Evolutionary conservation across 1,284 basidiomycete genomes (phyloP).

Genomic region (Cystobasidium pallidum): DNA sequence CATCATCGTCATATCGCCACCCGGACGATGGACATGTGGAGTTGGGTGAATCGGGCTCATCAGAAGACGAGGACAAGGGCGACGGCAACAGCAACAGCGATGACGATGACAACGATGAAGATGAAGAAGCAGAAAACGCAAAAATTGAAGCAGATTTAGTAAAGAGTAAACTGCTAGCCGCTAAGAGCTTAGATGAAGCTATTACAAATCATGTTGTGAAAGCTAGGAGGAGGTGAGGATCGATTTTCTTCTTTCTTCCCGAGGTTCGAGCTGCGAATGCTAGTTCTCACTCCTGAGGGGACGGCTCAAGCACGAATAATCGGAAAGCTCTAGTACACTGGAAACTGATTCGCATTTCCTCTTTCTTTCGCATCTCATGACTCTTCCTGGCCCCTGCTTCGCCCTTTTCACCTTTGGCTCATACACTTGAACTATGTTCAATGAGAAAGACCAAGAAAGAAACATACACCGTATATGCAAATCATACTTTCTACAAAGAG

Average conservation of each 20-base stretch:
- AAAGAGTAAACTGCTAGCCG: slow-evolving; percentile 2
- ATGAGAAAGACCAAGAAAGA: slow-evolving; percentile 39
- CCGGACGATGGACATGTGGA: background rate
- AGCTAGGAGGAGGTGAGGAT: slow-evolving; percentile 36
- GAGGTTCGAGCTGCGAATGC: too few species aligned
- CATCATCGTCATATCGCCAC: background rate
- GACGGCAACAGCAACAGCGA: slow-evolving; percentile 11
- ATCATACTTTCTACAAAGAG: slow-evolving; percentile 29
- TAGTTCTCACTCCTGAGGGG: too few species aligned
- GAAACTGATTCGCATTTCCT: too few species aligned
- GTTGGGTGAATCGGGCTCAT: background rate
- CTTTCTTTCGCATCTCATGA: too few species aligned
- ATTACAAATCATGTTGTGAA: slow-evolving; percentile 28
- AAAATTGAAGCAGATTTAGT: slow-evolving; percentile 11
- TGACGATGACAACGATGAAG: background rate
- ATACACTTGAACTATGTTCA: too few species aligned
- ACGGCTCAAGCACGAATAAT: too few species aligned
- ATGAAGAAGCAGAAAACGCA: background rate
- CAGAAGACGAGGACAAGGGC: slow-evolving; percentile 6
- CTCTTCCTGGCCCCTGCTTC: too few species aligned
- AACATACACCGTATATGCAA: slow-evolving; percentile 36
- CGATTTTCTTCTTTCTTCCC: too few species aligned
- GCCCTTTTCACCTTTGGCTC: too few species aligned
- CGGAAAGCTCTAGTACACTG: too few species aligned
- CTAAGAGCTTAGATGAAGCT: slow-evolving; percentile 21